phyloP scores from a whole-genome alignment of 345 rosid genomes.

The Aquilaria malaccensis region DNA sequence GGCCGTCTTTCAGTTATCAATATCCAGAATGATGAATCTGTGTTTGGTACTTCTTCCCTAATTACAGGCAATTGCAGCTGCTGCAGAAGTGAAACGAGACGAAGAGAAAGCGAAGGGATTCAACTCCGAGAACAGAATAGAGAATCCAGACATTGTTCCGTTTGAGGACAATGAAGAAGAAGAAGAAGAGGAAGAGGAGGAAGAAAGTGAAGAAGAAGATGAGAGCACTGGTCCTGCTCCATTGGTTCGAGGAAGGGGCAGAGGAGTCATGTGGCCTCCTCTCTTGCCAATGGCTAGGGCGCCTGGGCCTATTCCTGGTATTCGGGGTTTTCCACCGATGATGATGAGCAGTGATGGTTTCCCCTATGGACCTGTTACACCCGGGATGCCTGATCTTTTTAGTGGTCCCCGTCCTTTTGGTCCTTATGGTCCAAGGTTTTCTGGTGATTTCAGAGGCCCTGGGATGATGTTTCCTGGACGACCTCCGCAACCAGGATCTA shows the following conservation, averaged over 20 bases:
- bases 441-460: slow-evolving; percentile 83
- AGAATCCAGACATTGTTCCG: slow-evolving; percentile 93
- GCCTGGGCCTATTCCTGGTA: slow-evolving; percentile 78
- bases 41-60: slow-evolving; percentile 6
- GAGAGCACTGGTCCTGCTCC: slow-evolving; percentile 45
- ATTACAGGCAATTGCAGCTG: slow-evolving; percentile 67
- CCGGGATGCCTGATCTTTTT: slow-evolving; percentile 82
- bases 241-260: slow-evolving; percentile 87
- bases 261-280: slow-evolving; percentile 97
- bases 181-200: slow-evolving; percentile 94
- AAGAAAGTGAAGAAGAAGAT: slow-evolving; percentile 87
- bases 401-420: slow-evolving; percentile 76
- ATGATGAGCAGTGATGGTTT: slow-evolving; percentile 87
- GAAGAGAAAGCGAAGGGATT: slow-evolving; percentile 98
- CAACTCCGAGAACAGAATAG: slow-evolving; percentile 62
- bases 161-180: slow-evolving; percentile 98
- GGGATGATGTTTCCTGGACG: slow-evolving; percentile 97
- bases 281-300: slow-evolving; percentile 81
- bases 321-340: slow-evolving; percentile 75
- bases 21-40: slow-evolving; percentile 5
- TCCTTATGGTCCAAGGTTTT: slow-evolving; percentile 85
- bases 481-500: slow-evolving; percentile 73
- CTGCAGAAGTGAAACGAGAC: slow-evolving; percentile 92
- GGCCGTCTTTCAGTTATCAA: slow-evolving; percentile 3
- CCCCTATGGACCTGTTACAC: slow-evolving; percentile 55